phyloP scores from a whole-genome alignment of 352 stramenopile genomes.

The Phytophthora capsici region DNA sequence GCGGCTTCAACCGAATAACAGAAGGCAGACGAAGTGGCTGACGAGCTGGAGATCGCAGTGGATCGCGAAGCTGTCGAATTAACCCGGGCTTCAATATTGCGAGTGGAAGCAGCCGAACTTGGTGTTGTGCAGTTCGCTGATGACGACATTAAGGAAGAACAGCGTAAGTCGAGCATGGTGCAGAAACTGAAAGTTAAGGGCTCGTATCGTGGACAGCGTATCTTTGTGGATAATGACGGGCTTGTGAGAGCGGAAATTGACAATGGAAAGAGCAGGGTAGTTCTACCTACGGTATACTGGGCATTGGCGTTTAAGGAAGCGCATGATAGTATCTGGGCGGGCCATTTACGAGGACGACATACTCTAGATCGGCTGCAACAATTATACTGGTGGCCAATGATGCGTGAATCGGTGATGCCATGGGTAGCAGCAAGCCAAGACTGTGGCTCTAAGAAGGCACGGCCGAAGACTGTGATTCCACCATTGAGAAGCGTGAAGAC shows the following conservation, averaged over 20 bases:
- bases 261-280: background rate
- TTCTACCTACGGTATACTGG: slow-evolving; percentile 3
- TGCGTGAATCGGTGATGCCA: background rate
- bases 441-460: slow-evolving; percentile 3
- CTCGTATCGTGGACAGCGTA: background rate
- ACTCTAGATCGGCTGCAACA: background rate
- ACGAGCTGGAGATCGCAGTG: no score
- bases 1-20: no score
- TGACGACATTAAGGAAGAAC: background rate
- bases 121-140: slow-evolving; percentile 4
- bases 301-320: slow-evolving; percentile 13
- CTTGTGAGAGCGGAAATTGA: background rate
- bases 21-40: no score
- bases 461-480: background rate
- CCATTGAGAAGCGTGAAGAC: slow-evolving; percentile 3
- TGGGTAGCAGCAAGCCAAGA: slow-evolving; percentile 7
- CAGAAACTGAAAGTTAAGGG: background rate
- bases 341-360: background rate
- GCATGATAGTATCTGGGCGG: slow-evolving; percentile 10
- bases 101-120: background rate
- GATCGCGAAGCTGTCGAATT: no score
- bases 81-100: no score
- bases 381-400: slow-evolving; percentile 9
- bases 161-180: background rate
- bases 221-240: background rate